Conservation (phyloP, 208 protist species). For the Leishmania guyanensis region DNA sequence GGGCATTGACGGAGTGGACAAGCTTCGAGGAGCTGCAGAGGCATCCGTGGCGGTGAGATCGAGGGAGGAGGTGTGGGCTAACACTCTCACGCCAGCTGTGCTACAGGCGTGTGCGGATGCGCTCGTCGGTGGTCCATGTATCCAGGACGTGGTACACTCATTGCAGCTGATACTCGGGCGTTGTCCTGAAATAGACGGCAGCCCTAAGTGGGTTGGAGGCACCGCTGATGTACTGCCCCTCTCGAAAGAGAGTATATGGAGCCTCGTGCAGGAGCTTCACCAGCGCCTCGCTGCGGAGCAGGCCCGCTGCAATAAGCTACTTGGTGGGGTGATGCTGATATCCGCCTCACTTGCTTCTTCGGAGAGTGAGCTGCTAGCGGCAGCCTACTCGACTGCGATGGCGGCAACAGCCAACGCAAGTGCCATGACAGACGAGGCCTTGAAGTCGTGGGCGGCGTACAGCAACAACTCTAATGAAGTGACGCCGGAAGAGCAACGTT, state of each 20-base stretch:
- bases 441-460: neutral
- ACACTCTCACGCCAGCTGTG: neutral
- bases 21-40: slow-evolving; percentile 1
- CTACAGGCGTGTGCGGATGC: neutral
- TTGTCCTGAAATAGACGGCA: neutral
- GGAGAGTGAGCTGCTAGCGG: neutral
- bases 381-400: slow-evolving; percentile 1
- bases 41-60: neutral
- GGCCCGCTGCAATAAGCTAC: neutral
- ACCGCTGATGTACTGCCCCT: neutral
- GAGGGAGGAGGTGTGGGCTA: neutral
- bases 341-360: neutral
- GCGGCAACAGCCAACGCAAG: neutral
- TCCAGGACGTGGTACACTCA: neutral
- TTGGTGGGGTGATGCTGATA: neutral
- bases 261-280: slow-evolving; percentile 1
- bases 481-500: neutral
- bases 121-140: neutral
- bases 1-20: neutral
- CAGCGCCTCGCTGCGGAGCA: neutral
- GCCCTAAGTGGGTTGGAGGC: neutral
- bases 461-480: neutral
- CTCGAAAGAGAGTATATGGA: neutral
- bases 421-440: neutral
- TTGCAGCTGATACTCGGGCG: neutral